Conservation (phyloP, 345 rosid species). For the Capsella bursapastoris region DNA sequence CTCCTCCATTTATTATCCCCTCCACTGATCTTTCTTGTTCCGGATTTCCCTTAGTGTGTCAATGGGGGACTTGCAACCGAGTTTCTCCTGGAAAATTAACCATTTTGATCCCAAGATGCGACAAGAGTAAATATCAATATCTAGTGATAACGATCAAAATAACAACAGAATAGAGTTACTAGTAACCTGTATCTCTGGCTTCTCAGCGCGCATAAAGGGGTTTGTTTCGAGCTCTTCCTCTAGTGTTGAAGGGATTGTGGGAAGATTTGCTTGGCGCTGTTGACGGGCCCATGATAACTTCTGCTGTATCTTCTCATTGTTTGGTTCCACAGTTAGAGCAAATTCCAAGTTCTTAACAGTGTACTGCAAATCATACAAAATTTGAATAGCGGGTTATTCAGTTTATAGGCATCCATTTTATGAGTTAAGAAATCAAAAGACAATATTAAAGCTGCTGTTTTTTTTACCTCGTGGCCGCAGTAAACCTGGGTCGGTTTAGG, state of each 20-base stretch:
- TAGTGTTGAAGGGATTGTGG: slow-evolving; percentile 88
- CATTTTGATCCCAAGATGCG: not conserved
- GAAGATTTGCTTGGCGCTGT: slow-evolving; percentile 69
- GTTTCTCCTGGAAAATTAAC: slow-evolving; percentile 51
- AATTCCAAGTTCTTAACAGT: slow-evolving; percentile 92
- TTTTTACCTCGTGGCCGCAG: slow-evolving; percentile 90
- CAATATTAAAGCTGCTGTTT: not conserved
- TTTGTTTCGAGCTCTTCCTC: slow-evolving; percentile 85
- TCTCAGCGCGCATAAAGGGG: slow-evolving; percentile 82
- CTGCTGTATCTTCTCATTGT: slow-evolving; percentile 65
- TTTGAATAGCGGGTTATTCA: not conserved
- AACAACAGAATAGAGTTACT: not conserved
- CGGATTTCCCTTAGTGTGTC: slow-evolving; percentile 71
- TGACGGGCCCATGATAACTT: slow-evolving; percentile 83
- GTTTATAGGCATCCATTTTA: not conserved
- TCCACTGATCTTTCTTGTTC: slow-evolving; percentile 77
- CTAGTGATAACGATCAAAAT: slow-evolving; percentile 7
- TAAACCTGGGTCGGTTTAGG: slow-evolving; percentile 83
- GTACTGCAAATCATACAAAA: slow-evolving; percentile 58
- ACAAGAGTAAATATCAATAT: slow-evolving; percentile 3
- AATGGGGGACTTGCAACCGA: slow-evolving; percentile 64
- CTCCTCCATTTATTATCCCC: slow-evolving; percentile 49
- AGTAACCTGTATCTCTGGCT: slow-evolving; percentile 51
- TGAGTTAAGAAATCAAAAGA: slow-evolving; percentile 2
- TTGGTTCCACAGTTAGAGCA: slow-evolving; percentile 76